A percentile compares a stretch with the other conserved stretches of the same genome.
Evolutionary conservation across 371 early-diverging fungal genomes (phyloP).

Genomic region (Mortierella sp.): DNA sequence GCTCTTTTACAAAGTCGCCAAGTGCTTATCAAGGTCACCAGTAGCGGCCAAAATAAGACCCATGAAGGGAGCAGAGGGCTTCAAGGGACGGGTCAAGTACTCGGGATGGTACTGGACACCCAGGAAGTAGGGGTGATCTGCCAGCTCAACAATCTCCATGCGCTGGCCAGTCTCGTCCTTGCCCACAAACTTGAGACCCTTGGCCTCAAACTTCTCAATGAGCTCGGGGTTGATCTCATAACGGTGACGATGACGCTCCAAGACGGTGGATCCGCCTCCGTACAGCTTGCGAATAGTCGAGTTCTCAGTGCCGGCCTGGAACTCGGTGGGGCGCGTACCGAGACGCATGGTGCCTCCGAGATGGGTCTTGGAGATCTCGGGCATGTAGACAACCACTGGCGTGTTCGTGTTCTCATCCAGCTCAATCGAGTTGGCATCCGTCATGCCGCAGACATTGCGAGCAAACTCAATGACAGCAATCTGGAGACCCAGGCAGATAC

Average conservation of each 20-base stretch:
- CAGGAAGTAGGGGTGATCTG: slow-evolving; percentile 96
- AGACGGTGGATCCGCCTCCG: slow-evolving; percentile 67
- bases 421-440: slow-evolving; percentile 90
- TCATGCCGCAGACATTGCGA: slow-evolving; percentile 92
- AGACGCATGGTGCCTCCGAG: slow-evolving; percentile 98
- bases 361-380: slow-evolving; percentile 94
- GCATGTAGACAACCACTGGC: slow-evolving; percentile 95
- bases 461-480: slow-evolving; percentile 99
- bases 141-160: slow-evolving; percentile 97
- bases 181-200: slow-evolving; percentile 94
- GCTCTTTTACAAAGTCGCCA: slow-evolving; percentile 33
- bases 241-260: slow-evolving; percentile 99
- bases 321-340: slow-evolving; percentile 90
- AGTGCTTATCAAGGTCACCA: slow-evolving; percentile 57
- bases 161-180: slow-evolving; percentile 94
- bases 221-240: slow-evolving; percentile 97
- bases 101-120: slow-evolving; percentile 99
- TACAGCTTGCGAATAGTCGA: slow-evolving; percentile 77
- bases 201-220: slow-evolving; percentile 79
- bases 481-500: slow-evolving; percentile 99
- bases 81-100: slow-evolving; percentile 94
- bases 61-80: slow-evolving; percentile 93
- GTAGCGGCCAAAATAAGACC: slow-evolving; percentile 92
- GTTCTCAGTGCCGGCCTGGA: slow-evolving; percentile 74
- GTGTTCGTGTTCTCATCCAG: slow-evolving; percentile 76